Conservation (phyloP, 2,329 filamentous ascomycete species). For the Fusarium nurragi region DNA sequence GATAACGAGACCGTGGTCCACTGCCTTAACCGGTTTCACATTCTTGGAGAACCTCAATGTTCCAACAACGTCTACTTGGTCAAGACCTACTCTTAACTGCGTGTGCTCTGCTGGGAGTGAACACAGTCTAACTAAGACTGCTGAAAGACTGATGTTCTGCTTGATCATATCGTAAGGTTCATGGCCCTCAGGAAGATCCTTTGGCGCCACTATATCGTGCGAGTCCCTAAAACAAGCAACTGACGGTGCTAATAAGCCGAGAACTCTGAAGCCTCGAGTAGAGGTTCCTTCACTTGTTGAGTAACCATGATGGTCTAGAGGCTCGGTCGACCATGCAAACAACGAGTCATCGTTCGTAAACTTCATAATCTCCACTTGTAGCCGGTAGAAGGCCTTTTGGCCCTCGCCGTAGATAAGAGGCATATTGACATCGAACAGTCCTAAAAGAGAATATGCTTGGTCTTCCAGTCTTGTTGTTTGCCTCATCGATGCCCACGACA, state of each 20-base stretch:
- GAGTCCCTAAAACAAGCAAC: constrained; percentile 12
- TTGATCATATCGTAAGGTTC: constrained; percentile 6
- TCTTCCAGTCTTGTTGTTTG: constrained; percentile 13
- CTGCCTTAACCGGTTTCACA: neutral
- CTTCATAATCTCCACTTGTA: constrained; percentile 25
- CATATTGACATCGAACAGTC: constrained; percentile 20
- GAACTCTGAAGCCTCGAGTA: neutral
- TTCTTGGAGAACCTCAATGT: constrained; percentile 5
- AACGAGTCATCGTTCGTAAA: constrained; percentile 13
- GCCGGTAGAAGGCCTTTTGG: constrained; percentile 7
- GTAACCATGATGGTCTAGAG: neutral
- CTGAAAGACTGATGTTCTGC: constrained; percentile 7
- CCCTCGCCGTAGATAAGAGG: constrained; percentile 18
- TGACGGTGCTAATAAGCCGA: constrained; percentile 1
- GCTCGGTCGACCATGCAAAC: constrained; percentile 19
- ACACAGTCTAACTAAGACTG: neutral
- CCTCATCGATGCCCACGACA: constrained; percentile 18
- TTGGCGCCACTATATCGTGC: neutral
- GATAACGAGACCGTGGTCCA: constrained; percentile 12
- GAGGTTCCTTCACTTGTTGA: neutral
- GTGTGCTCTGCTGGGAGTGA: neutral
- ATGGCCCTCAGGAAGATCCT: neutral
- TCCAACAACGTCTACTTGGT: constrained; percentile 11
- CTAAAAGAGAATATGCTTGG: constrained; percentile 17
- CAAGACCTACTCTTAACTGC: neutral